Conservation (phyloP, 495 filamentous ascomycete genomes). For the Penicillium egyptiacum region DNA sequence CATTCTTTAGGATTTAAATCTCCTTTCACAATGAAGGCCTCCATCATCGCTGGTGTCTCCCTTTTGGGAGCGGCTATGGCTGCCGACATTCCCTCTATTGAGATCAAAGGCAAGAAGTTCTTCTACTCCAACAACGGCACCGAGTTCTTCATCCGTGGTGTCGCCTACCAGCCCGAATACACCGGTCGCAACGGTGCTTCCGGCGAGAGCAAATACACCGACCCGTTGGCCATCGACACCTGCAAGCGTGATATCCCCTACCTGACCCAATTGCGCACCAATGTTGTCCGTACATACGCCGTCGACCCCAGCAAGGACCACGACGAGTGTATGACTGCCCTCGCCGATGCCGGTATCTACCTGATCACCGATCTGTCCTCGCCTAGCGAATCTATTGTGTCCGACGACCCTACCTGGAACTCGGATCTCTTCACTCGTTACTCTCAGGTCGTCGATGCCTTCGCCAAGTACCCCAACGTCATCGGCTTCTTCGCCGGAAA, state of each 20-base stretch:
- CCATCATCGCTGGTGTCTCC: slow-evolving; percentile 49
- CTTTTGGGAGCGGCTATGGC: slow-evolving; percentile 56
- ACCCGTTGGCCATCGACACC: slow-evolving; percentile 65
- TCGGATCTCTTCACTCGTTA: slow-evolving; percentile 77
- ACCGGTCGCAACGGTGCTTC: slow-evolving; percentile 43
- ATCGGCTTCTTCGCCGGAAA: slow-evolving; percentile 98
- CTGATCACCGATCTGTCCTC: slow-evolving; percentile 87
- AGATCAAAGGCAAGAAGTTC: slow-evolving; percentile 60
- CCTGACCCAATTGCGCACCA: slow-evolving; percentile 73
- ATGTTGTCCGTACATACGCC: slow-evolving; percentile 92
- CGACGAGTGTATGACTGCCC: slow-evolving; percentile 75
- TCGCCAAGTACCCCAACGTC: slow-evolving; percentile 80
- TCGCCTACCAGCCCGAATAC: slow-evolving; percentile 79
- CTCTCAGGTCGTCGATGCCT: slow-evolving; percentile 78
- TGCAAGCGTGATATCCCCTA: slow-evolving; percentile 88
- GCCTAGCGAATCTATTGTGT: slow-evolving; percentile 79
- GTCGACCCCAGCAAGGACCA: slow-evolving; percentile 80
- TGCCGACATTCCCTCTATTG: slow-evolving; percentile 59
- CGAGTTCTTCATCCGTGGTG: slow-evolving; percentile 87
- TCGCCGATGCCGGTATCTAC: slow-evolving; percentile 92
- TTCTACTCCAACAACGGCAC: slow-evolving; percentile 76
- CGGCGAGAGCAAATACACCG: slow-evolving; percentile 45
- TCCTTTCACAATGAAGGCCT: slow-evolving; percentile 44
- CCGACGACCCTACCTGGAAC: slow-evolving; percentile 74
- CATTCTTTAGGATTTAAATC: slow-evolving; percentile 9